Evolutionary conservation across 2,329 filamentous ascomycete species (phyloP), one percentile per base, ranked within the genome.

Genomic region (Fusarium metavorans): DNA sequence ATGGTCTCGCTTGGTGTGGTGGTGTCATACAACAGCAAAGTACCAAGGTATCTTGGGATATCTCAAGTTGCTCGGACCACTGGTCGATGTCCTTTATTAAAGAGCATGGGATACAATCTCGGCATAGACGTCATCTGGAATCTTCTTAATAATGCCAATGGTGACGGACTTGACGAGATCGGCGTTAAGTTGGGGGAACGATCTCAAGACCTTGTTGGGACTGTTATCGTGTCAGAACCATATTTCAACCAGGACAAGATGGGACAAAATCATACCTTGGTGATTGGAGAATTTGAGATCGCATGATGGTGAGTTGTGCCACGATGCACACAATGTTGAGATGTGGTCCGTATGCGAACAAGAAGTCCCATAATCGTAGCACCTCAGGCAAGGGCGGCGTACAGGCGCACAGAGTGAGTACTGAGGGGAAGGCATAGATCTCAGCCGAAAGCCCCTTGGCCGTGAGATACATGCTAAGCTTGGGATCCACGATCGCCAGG

Each of bases 241-340:
- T 10, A 4, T 23, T 39, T 10, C 4, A 16, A 27, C 10, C 45
- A 16, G 27, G 37, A 23, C 6, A 50, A 54, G 35, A 70, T 48
- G 35, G 64, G 66, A 61, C 11, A 10, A 13, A 43, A 63, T 52
- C 64, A 75, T 86, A 97, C 95, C 94, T 98, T 8, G 93, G 89
- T 67, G 94, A 97, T 67, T 91, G 91, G 77, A 99, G 85, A 63
- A 99, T 92, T 71, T 94, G 92, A 66, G 95, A 93, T 68, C 95
- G 89, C 84, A 98, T 94, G 78, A 97, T 90, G 58, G 98, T 92
- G 62, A 99, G 87, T 84, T 99, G 97, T 16, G 96, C 96, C 18
- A 98, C 97, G 74, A 99, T 98, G 82, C 97, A 98, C 25, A 99
- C 85, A 66, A 99, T 94, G 80, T 99, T 99, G 71, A 99, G 83